Evolutionary conservation across 2,329 filamentous ascomycete genomes (phyloP).

Genomic region (Didymella sp.): DNA sequence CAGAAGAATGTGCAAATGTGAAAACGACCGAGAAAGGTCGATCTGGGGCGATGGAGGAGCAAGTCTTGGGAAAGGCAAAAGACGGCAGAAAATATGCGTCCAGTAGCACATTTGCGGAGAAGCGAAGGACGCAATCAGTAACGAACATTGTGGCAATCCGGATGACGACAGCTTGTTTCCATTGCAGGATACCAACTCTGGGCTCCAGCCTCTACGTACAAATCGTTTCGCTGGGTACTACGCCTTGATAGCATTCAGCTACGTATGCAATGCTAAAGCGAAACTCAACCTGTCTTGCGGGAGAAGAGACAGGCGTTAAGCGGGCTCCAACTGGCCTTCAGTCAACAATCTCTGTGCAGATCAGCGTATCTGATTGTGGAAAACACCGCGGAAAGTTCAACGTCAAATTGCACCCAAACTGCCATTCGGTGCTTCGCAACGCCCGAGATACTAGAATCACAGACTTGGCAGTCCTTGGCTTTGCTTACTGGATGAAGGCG

Average conservation of each 20-base stretch:
- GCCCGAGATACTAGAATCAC: not conserved
- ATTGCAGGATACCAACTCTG: not conserved
- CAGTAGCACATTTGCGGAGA: not conserved
- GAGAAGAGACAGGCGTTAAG: not conserved
- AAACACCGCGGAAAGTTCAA: not conserved
- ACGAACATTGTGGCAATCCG: not conserved
- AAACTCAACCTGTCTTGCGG: too few species aligned
- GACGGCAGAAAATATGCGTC: not conserved
- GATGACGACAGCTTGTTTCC: not conserved
- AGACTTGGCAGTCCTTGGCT: constrained; percentile 8
- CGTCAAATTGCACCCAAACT: not conserved
- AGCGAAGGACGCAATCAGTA: not conserved
- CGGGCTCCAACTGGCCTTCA: too few species aligned
- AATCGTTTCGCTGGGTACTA: constrained; percentile 1
- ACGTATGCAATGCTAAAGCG: too few species aligned
- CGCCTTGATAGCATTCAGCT: constrained; percentile 13
- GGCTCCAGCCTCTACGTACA: not conserved
- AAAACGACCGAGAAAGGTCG: constrained; percentile 26
- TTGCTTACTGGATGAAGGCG: not conserved
- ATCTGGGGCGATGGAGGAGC: constrained; percentile 29
- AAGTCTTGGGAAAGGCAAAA: constrained; percentile 3
- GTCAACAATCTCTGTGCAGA: not conserved
- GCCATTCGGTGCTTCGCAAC: not conserved
- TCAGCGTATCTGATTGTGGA: not conserved
- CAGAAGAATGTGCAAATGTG: constrained; percentile 29